Conservation (phyloP, 1,284 basidiomycete genomes). For the Sanguinoderma infundibulare region DNA sequence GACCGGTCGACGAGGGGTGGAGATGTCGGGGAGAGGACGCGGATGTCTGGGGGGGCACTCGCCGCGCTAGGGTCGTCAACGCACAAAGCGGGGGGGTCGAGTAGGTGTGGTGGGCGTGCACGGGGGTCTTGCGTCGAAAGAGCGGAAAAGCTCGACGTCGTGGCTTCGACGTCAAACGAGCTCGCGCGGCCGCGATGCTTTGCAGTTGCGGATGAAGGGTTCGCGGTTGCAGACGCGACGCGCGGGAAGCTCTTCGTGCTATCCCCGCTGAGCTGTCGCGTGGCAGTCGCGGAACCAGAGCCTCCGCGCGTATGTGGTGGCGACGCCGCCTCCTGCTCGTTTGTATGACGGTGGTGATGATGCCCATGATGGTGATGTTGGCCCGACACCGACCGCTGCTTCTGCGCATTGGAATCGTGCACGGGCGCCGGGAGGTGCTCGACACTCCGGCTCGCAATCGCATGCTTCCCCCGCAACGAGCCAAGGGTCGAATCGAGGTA, state of each 20-base stretch:
- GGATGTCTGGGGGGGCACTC: constrained; percentile 21
- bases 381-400: constrained; percentile 38
- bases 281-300: constrained; percentile 16
- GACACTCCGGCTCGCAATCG: constrained; percentile 67
- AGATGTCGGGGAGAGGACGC: constrained; percentile 22
- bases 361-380: neutral
- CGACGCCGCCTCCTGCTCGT: neutral
- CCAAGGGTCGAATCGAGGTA: constrained; percentile 32
- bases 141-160: constrained; percentile 24
- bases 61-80: constrained; percentile 23
- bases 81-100: constrained; percentile 22
- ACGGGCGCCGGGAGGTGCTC: constrained; percentile 44
- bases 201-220: neutral
- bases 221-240: constrained; percentile 40
- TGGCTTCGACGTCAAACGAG: constrained; percentile 38
- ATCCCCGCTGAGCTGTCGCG: constrained; percentile 47
- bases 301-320: constrained; percentile 3
- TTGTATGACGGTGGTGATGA: neutral
- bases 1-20: constrained; percentile 6
- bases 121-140: constrained; percentile 15
- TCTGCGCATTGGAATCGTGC: constrained; percentile 27
- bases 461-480: constrained; percentile 41
- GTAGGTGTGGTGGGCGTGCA: constrained; percentile 9
- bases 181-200: constrained; percentile 37
- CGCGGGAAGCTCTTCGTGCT: constrained; percentile 54